Evolutionary conservation across 1,284 basidiomycete species (phyloP).

Genomic region (Mycosarcoma maydis): DNA sequence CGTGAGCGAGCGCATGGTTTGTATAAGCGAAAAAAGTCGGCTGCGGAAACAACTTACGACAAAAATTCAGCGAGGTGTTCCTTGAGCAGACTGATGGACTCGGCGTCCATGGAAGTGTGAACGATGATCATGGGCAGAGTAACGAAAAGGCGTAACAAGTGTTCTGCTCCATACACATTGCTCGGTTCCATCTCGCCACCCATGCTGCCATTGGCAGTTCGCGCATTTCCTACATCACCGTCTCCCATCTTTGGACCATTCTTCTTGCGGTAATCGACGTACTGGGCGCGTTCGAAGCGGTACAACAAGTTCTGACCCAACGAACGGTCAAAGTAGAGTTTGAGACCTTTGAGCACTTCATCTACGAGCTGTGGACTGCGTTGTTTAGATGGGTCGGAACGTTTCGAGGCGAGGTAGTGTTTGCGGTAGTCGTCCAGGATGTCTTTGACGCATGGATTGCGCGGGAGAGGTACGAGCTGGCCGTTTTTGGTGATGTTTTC

Average conservation of each 20-base stretch:
- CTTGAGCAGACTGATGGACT: constrained; percentile 81
- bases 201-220: constrained; percentile 68
- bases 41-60: constrained; percentile 72
- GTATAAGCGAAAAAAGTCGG: constrained; percentile 1
- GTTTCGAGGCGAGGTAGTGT: constrained; percentile 36
- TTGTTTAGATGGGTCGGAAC: too few species aligned
- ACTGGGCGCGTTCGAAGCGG: constrained; percentile 91
- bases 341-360: constrained; percentile 87
- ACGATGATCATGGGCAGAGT: constrained; percentile 79
- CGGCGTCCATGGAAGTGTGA: constrained; percentile 88
- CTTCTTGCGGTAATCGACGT: constrained; percentile 80
- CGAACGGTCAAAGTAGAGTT: constrained; percentile 90
- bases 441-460: constrained; percentile 81
- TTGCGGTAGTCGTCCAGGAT: constrained; percentile 78
- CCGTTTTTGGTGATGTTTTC: constrained; percentile 93
- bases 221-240: constrained; percentile 33
- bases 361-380: constrained; percentile 72
- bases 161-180: constrained; percentile 91
- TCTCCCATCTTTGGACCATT: constrained; percentile 71
- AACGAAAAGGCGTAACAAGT: constrained; percentile 85
- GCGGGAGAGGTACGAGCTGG: constrained; percentile 85
- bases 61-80: constrained; percentile 92
- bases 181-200: constrained; percentile 78
- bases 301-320: constrained; percentile 91
- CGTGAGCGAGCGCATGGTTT: too few species aligned